Evolutionary conservation across 2,329 filamentous ascomycete species (phyloP).

Genomic region (Fusarium nisikadoi): DNA sequence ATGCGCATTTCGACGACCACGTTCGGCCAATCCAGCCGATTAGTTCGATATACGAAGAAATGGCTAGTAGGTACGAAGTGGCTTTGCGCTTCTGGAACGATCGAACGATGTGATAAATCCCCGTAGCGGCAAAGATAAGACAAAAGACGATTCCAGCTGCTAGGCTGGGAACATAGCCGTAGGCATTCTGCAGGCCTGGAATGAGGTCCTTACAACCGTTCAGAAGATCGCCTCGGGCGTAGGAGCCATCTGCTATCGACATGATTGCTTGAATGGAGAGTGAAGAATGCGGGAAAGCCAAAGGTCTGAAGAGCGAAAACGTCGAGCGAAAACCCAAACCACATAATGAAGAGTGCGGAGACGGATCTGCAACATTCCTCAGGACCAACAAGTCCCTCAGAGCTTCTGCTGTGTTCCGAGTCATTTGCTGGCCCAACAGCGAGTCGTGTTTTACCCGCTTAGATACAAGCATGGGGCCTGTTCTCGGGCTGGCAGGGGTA

Average conservation of each 20-base stretch:
- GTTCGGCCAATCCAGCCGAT: constrained; percentile 61
- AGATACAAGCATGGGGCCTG: not conserved
- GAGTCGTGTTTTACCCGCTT: not conserved
- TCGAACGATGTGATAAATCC: constrained; percentile 31
- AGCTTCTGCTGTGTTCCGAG: not conserved
- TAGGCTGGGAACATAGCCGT: constrained; percentile 36
- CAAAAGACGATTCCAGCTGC: constrained; percentile 35
- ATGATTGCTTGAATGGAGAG: not conserved
- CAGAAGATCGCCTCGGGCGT: constrained; percentile 36
- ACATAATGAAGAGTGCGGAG: not conserved
- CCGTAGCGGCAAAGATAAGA: constrained; percentile 24
- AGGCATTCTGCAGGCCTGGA: constrained; percentile 32
- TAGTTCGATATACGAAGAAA: constrained; percentile 48
- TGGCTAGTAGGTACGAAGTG: constrained; percentile 32
- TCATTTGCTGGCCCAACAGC: not conserved
- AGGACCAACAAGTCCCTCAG: constrained; percentile 13
- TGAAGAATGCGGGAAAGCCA: not conserved
- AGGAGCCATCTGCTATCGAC: constrained; percentile 25
- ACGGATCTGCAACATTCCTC: not conserved
- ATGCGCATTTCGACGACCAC: constrained; percentile 60
- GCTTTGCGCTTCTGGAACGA: constrained; percentile 35
- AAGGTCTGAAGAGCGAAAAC: not conserved
- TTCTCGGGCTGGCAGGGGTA: not conserved
- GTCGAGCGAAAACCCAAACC: not conserved
- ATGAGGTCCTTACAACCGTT: constrained; percentile 31